Evolutionary conservation across 2,329 filamentous ascomycete species (phyloP).

Genomic region (Aureobasidium sp.): DNA sequence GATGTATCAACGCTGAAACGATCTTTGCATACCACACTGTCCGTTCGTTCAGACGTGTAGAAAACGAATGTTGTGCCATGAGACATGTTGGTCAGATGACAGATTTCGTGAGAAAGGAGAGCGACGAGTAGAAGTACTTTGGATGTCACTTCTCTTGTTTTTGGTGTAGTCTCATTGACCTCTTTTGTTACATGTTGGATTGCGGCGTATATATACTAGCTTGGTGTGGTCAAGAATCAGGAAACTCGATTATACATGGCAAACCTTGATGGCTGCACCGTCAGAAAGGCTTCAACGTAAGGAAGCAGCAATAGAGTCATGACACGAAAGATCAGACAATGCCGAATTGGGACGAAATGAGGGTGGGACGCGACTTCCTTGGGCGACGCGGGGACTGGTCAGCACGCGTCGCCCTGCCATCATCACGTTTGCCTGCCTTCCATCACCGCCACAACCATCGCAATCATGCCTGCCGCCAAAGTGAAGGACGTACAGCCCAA

Average conservation of each 20-base stretch:
- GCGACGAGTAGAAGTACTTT: no score
- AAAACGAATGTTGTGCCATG: slow-evolving; percentile 11
- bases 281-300: no score
- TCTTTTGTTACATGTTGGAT: no score
- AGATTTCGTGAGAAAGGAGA: no score
- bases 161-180: no score
- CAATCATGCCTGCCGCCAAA: slow-evolving; percentile 5
- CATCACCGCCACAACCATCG: not conserved
- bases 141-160: no score
- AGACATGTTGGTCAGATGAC: slow-evolving; percentile 15
- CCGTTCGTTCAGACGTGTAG: slow-evolving; percentile 11
- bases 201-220: no score
- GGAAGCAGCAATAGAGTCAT: no score
- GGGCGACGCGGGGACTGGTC: not conserved
- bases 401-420: slow-evolving; percentile 1
- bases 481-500: slow-evolving; percentile 19
- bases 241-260: no score
- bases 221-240: no score
- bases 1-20: not conserved
- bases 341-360: not conserved
- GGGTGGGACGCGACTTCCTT: not conserved
- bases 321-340: no score
- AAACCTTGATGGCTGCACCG: no score
- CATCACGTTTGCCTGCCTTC: slow-evolving; percentile 5
- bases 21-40: not conserved